phyloP scores from a whole-genome alignment of 2,329 filamentous ascomycete genomes.

The Fusarium torreyae region DNA sequence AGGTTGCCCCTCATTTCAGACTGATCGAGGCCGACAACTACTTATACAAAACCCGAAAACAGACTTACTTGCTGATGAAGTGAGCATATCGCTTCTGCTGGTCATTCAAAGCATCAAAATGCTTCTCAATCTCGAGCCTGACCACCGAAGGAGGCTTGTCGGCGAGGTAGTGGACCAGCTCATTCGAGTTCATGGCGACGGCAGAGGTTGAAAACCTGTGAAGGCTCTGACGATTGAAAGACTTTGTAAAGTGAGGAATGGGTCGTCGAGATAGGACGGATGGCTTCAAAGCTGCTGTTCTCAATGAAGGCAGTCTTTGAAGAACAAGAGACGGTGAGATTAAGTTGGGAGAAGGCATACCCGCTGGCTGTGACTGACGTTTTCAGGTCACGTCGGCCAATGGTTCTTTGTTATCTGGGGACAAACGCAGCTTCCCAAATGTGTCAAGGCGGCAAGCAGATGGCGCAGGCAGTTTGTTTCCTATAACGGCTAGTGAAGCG shows the following conservation, averaged over 20 bases:
- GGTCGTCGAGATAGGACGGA: conserved; percentile 42
- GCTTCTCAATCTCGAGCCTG: conserved; percentile 89
- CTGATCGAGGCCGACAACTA: background rate
- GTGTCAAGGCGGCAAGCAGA: conserved; percentile 40
- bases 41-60: background rate
- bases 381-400: conserved; percentile 41
- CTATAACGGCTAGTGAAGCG: conserved; percentile 32
- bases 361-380: conserved; percentile 37
- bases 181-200: conserved; percentile 69
- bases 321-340: conserved; percentile 55
- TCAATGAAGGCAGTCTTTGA: conserved; percentile 55
- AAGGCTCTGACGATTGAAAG: conserved; percentile 43
- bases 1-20: conserved; percentile 25
- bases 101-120: conserved; percentile 84
- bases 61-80: conserved; percentile 82
- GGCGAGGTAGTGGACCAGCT: conserved; percentile 84
- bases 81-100: conserved; percentile 93
- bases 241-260: conserved; percentile 44
- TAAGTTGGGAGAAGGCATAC: conserved; percentile 53
- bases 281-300: conserved; percentile 51
- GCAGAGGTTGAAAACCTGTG: conserved; percentile 54
- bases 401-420: conserved; percentile 41
- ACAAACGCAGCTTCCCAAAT: conserved; percentile 48
- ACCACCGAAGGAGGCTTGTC: conserved; percentile 93
- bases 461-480: conserved; percentile 26